These are phyloP conservation scores for Scheffersomyces parashehatae DNA, from an alignment of 1,139 yeast species.

Conservation along the genomic window DNA sequence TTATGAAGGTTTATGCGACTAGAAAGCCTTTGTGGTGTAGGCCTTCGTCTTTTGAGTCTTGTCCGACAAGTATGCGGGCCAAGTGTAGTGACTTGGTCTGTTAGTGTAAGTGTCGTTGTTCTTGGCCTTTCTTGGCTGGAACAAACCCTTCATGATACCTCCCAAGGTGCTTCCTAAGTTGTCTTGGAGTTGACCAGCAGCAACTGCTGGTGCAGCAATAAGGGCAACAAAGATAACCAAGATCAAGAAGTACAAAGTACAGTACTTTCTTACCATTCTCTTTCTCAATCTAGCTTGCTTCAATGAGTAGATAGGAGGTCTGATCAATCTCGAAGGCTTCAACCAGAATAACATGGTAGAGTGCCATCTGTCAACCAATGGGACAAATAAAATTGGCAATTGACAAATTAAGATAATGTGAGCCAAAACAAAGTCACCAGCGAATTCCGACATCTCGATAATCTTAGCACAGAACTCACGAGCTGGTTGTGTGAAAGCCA, in stretches of 20 bases:
- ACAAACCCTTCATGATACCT: constrained; percentile 60
- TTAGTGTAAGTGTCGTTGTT: constrained; percentile 81
- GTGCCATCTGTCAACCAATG: constrained; percentile 96
- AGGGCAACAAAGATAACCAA: constrained; percentile 70
- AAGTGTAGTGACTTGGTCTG: constrained; percentile 48
- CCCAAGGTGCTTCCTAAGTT: constrained; percentile 21
- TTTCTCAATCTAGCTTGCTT: constrained; percentile 97
- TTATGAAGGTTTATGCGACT: constrained; percentile 11
- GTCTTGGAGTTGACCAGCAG: constrained; percentile 42
- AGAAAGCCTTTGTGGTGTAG: constrained; percentile 61
- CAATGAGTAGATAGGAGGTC: constrained; percentile 97
- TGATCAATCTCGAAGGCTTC: constrained; percentile 94
- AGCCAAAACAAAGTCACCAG: constrained; percentile 94
- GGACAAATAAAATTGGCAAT: constrained; percentile 82
- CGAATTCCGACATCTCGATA: constrained; percentile 92
- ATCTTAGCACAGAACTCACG: constrained; percentile 95
- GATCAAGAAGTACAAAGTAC: constrained; percentile 74
- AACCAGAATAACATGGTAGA: constrained; percentile 98
- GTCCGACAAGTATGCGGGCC: constrained; percentile 52
- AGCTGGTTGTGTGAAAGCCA: constrained; percentile 94
- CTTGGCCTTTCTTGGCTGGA: constrained; percentile 82
- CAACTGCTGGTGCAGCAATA: constrained; percentile 92
- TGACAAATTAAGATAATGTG: constrained; percentile 86
- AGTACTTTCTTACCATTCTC: constrained; percentile 97
- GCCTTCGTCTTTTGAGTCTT: constrained; percentile 57